These are phyloP conservation scores for Benincasa hispida DNA, from an alignment of 306 rosid genomes.

Conservation along the genomic window DNA sequence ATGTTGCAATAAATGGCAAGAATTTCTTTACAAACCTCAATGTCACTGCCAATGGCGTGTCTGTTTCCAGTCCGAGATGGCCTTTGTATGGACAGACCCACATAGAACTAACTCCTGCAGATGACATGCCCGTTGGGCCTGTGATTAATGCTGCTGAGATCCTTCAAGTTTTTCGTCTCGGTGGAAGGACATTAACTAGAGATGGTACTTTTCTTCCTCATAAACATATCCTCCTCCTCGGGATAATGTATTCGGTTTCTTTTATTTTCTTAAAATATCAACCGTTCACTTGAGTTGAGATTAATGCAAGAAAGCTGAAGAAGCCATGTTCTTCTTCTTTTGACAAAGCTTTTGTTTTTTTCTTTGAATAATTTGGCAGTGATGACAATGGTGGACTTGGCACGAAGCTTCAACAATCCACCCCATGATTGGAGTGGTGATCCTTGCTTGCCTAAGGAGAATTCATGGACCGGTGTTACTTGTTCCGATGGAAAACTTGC, in stretches of 20 bases:
- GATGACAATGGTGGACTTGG: slow-evolving; percentile 46
- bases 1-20: slow-evolving; percentile 40
- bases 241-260: not conserved
- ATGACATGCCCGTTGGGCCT: slow-evolving; percentile 44
- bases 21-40: slow-evolving; percentile 40
- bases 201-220: slow-evolving; percentile 32
- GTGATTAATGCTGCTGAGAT: slow-evolving; percentile 66
- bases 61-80: slow-evolving; percentile 54
- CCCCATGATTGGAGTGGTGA: slow-evolving; percentile 84
- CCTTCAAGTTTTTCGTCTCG: slow-evolving; percentile 57
- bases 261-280: not conserved
- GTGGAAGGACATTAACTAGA: slow-evolving; percentile 42
- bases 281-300: not conserved
- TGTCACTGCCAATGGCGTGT: slow-evolving; percentile 49
- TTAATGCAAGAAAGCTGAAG: not conserved
- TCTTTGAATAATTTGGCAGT: slow-evolving; percentile 26
- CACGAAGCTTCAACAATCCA: slow-evolving; percentile 35
- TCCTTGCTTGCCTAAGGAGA: slow-evolving; percentile 68
- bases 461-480: slow-evolving; percentile 76
- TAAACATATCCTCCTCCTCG: not conserved
- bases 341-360: not conserved
- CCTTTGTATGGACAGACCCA: slow-evolving; percentile 56
- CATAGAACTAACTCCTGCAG: slow-evolving; percentile 34
- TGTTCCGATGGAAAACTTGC: slow-evolving; percentile 25
- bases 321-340: not conserved